Conservation (phyloP, 225 moss, liverwort and hornwort genomes). For the Thuidium tamariscinum region DNA sequence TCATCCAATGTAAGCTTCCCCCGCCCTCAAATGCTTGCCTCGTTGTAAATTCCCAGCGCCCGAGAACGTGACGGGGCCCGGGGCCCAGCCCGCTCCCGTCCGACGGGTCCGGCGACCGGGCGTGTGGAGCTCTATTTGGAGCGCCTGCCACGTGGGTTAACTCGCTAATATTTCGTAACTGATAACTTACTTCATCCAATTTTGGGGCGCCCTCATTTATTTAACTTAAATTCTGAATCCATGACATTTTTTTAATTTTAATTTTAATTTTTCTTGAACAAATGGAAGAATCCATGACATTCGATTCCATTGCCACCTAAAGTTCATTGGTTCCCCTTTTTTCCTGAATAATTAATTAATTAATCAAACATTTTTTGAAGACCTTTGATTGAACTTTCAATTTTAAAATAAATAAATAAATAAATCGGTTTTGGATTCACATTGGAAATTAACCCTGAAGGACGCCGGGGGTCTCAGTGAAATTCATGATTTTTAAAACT, state of each 20-base stretch:
- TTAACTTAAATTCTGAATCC: too few species aligned
- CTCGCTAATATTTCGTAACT: not conserved
- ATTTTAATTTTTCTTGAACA: too few species aligned
- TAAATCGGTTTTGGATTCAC: too few species aligned
- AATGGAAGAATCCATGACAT: not conserved
- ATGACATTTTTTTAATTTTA: too few species aligned
- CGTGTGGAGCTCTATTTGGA: not conserved
- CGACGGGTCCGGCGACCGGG: not conserved
- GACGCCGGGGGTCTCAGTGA: too few species aligned
- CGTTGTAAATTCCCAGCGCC: not conserved
- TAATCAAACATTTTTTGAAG: not conserved
- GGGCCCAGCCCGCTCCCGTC: not conserved
- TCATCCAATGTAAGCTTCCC: too few species aligned
- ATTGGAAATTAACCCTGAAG: too few species aligned
- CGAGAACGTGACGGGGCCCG: not conserved
- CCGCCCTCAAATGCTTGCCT: not conserved
- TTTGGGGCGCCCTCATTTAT: too few species aligned
- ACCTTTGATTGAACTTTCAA: not conserved
- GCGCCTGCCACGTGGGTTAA: not conserved
- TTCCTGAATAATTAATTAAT: not conserved
- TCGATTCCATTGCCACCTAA: not conserved
- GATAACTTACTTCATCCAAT: not conserved
- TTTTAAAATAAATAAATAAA: too few species aligned
- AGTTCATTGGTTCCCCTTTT: not conserved
- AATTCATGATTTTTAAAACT: too few species aligned